Conservation (phyloP, 495 filamentous ascomycete species). For the Cryomyces minteri region DNA sequence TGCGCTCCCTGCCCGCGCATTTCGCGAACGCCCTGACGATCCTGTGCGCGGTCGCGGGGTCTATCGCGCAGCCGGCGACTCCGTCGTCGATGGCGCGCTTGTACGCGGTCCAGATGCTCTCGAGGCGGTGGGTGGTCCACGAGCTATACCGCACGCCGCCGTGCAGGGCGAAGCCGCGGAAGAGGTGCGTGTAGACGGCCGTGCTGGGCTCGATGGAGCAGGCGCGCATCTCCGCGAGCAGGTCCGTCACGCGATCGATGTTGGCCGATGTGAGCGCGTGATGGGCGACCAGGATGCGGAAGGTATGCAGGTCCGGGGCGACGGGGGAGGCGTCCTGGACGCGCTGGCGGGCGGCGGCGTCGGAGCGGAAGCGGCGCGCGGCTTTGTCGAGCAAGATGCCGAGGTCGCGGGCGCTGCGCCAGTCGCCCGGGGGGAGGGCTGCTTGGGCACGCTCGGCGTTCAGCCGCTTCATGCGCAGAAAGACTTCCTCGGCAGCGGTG, state of each 20-base stretch:
- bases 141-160: constrained; percentile 39
- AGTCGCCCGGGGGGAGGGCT: constrained; percentile 20
- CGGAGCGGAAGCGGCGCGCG: constrained; percentile 32
- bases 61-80: background rate
- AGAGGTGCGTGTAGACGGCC: constrained; percentile 44
- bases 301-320: constrained; percentile 44
- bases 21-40: constrained; percentile 5
- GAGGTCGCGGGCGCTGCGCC: constrained; percentile 14
- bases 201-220: constrained; percentile 38
- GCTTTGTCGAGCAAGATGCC: constrained; percentile 23
- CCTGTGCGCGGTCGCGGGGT: background rate
- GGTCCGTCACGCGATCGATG: constrained; percentile 31
- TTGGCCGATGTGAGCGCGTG: constrained; percentile 34
- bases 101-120: constrained; percentile 22
- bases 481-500: constrained; percentile 54
- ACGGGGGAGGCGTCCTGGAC: constrained; percentile 36
- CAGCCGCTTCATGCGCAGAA: constrained; percentile 57
- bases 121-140: constrained; percentile 45
- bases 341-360: constrained; percentile 32
- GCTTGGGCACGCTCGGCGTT: constrained; percentile 21
- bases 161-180: constrained; percentile 57
- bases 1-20: constrained; percentile 5
- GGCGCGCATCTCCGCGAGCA: constrained; percentile 46
- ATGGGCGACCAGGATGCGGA: constrained; percentile 37
- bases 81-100: background rate